These are phyloP conservation scores for Coniophora puteana DNA, from an alignment of 1,284 basidiomycete genomes.

Conservation along the genomic window DNA sequence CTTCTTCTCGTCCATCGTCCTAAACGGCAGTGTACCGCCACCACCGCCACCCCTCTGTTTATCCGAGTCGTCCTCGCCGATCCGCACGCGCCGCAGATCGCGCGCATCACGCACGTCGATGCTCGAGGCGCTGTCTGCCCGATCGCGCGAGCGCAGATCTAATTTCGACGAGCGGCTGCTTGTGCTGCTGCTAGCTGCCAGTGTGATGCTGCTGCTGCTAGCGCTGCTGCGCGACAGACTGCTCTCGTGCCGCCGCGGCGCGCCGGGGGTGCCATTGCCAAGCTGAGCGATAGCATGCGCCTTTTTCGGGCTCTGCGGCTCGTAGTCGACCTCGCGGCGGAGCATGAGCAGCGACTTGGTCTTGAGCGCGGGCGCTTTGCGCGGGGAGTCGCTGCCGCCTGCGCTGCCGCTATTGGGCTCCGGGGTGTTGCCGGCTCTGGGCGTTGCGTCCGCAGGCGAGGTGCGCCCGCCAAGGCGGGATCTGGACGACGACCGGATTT, in stretches of 20 bases:
- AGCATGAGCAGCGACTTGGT: conserved; percentile 57
- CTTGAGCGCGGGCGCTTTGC: conserved; percentile 23
- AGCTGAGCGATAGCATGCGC: conserved; percentile 23
- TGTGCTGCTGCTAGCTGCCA: too few relatives aligned
- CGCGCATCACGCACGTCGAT: too few relatives aligned
- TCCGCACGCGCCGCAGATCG: too few relatives aligned
- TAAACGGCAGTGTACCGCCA: too few relatives aligned
- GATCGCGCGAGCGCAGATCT: too few relatives aligned
- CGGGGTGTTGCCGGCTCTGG: conserved; percentile 32
- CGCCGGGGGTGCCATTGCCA: conserved; percentile 29
- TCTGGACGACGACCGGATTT: conserved; percentile 28
- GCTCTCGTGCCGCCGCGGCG: too few relatives aligned
- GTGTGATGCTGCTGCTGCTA: too few relatives aligned
- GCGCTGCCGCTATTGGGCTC: background rate
- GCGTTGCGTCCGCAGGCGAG: conserved; percentile 19
- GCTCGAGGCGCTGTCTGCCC: too few relatives aligned
- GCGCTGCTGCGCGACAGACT: too few relatives aligned
- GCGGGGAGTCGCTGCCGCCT: conserved; percentile 5
- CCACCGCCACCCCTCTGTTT: too few relatives aligned
- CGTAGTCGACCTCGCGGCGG: conserved; percentile 65
- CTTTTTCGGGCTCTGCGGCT: conserved; percentile 66
- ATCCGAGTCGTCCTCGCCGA: too few relatives aligned
- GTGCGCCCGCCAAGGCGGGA: conserved; percentile 12
- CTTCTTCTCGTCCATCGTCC: conserved; percentile 83
- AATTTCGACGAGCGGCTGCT: too few relatives aligned